These are phyloP conservation scores for Caryopteris hybrid DNA, from an alignment of 305 asterid genomes.

Conservation along the genomic window DNA sequence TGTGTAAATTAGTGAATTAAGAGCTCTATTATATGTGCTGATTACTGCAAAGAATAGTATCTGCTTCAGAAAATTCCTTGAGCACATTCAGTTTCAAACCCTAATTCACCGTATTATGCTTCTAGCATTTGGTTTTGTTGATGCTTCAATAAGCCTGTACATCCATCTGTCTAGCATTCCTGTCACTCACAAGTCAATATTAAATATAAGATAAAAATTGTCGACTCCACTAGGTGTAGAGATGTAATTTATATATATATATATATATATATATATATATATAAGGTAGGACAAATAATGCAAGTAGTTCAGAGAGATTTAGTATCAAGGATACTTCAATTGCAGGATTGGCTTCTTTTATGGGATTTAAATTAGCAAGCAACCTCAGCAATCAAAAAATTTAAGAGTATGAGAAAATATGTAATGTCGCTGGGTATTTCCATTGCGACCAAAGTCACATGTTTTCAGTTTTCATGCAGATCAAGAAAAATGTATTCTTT, in stretches of 20 bases:
- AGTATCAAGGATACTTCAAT: too few relatives aligned
- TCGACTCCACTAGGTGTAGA: not conserved
- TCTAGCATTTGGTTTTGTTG: conserved; percentile 61
- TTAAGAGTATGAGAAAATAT: not conserved
- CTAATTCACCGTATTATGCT: conserved; percentile 43
- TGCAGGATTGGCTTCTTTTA: too few relatives aligned
- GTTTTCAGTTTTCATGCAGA: not conserved
- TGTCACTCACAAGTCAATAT: conserved; percentile 23
- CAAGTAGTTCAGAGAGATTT: not conserved
- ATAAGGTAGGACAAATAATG: not conserved
- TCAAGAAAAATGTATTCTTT: too few relatives aligned
- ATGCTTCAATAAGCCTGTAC: conserved; percentile 65
- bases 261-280: too few relatives aligned
- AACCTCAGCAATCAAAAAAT: not conserved
- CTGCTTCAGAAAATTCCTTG: conserved; percentile 5
- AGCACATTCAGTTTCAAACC: conserved; percentile 5
- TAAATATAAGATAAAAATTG: not conserved
- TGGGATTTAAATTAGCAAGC: not conserved
- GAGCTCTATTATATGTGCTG: conserved; percentile 1
- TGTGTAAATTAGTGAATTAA: too few relatives aligned
- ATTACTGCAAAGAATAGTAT: conserved; percentile 1
- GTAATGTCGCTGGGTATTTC: not conserved
- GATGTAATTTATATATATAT: too few relatives aligned
- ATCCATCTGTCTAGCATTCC: conserved; percentile 98
- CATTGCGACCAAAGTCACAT: not conserved